Percentiles rank a stretch among this genome's conserved stretches.
Conservation (phyloP, 352 stramenopile species). For the Phytophthora colocasiae region DNA sequence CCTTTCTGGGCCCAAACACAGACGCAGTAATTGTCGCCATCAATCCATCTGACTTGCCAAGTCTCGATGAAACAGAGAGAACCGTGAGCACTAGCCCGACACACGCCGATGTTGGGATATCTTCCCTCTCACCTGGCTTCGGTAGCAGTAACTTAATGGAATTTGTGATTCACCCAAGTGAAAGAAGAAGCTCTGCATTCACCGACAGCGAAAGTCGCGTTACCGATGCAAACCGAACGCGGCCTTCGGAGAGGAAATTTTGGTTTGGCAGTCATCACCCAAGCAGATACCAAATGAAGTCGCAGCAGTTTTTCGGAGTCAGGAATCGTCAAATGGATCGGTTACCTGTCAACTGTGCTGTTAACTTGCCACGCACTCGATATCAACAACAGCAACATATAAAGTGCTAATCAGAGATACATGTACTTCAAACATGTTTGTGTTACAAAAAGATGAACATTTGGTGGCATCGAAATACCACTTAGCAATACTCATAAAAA, state of each 20-base stretch:
- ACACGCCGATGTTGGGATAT: not conserved
- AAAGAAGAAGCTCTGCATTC: not conserved
- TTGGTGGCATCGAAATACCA: constrained; percentile 3
- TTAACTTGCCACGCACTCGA: not conserved
- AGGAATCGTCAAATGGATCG: not conserved
- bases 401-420: too few relatives aligned
- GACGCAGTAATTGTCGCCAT: not conserved
- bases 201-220: not conserved
- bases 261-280: not conserved
- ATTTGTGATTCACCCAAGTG: not conserved
- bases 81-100: not conserved
- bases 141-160: not conserved
- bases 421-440: not conserved
- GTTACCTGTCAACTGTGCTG: not conserved
- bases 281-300: not conserved
- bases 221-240: not conserved
- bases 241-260: not conserved
- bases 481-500: not conserved
- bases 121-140: not conserved
- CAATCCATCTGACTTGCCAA: not conserved
- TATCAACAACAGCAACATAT: not conserved
- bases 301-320: not conserved
- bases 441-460: not conserved
- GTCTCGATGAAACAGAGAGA: not conserved
- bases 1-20: not conserved